These are phyloP conservation scores for Rhizophora mangle DNA, from an alignment of 345 rosid species.

Conservation along the genomic window DNA sequence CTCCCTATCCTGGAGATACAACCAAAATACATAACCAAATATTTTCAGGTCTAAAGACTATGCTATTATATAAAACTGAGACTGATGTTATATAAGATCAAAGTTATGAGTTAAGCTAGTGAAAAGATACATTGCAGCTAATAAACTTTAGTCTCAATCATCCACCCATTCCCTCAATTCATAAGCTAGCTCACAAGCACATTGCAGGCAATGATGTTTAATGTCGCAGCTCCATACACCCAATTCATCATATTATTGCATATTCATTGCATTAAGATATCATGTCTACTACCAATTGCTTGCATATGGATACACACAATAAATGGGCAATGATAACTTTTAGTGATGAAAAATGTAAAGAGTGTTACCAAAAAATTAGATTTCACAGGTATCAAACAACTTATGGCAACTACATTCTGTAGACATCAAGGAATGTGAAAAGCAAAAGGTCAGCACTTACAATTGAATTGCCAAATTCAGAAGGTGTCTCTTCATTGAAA, in stretches of 20 bases:
- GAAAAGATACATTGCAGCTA: too few relatives aligned
- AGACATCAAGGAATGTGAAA: background rate
- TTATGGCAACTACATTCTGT: background rate
- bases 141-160: too few relatives aligned
- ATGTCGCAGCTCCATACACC: background rate
- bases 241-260: background rate
- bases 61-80: background rate
- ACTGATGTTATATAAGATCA: background rate
- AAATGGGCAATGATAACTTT: background rate
- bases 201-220: background rate
- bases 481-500: conserved; percentile 58
- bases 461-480: conserved; percentile 65
- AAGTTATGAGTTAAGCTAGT: too few relatives aligned
- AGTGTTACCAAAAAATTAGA: background rate
- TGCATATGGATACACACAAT: background rate
- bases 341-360: background rate
- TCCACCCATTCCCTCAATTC: too few relatives aligned
- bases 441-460: conserved; percentile 35
- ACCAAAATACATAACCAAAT: conserved; percentile 6
- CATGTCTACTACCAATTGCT: background rate
- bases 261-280: background rate
- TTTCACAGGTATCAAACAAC: background rate
- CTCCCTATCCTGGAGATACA: conserved; percentile 55
- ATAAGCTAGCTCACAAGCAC: background rate
- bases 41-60: background rate